Conservation (phyloP, 768 basidiomycete species). For the Cystofilobasidium capitatum region DNA sequence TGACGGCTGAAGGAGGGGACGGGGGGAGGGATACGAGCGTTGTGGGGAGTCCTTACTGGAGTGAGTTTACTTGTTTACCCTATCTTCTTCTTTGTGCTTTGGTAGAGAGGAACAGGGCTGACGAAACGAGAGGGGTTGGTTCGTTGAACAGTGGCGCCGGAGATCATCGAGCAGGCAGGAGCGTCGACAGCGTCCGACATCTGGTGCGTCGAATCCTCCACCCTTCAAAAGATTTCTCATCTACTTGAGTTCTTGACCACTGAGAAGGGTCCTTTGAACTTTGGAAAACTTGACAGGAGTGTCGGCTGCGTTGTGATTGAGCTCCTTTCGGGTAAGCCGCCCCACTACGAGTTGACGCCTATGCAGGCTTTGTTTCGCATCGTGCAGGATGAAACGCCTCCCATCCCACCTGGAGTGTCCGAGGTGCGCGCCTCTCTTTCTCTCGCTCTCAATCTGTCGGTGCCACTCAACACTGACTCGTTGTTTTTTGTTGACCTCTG, state of each 20-base stretch:
- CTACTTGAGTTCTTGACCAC: background rate
- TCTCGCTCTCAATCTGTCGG: background rate
- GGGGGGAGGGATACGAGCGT: slow-evolving; percentile 64
- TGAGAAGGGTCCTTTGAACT: background rate
- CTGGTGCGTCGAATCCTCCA: slow-evolving; percentile 49
- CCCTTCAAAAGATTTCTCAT: background rate
- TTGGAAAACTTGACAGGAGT: slow-evolving; percentile 43
- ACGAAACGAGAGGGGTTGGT: no score
- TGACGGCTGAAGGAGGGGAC: background rate
- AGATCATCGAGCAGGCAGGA: slow-evolving; percentile 95
- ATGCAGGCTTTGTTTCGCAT: slow-evolving; percentile 99
- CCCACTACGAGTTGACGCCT: slow-evolving; percentile 88
- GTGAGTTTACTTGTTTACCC: slow-evolving; percentile 45
- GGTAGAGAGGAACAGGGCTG: no score
- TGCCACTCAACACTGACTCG: background rate
- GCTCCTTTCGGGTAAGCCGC: slow-evolving; percentile 79
- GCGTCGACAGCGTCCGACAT: slow-evolving; percentile 96
- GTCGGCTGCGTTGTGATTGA: slow-evolving; percentile 98
- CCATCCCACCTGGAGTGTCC: slow-evolving; percentile 88
- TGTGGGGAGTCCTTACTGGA: slow-evolving; percentile 98
- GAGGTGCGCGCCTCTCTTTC: slow-evolving; percentile 42
- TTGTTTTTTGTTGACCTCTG: background rate
- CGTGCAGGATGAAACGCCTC: slow-evolving; percentile 94
- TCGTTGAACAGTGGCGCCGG: slow-evolving; percentile 64
- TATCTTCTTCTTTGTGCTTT: background rate